phyloP scores from a whole-genome alignment of 2,329 filamentous ascomycete genomes.

The Aspergillus novoparasiticus region DNA sequence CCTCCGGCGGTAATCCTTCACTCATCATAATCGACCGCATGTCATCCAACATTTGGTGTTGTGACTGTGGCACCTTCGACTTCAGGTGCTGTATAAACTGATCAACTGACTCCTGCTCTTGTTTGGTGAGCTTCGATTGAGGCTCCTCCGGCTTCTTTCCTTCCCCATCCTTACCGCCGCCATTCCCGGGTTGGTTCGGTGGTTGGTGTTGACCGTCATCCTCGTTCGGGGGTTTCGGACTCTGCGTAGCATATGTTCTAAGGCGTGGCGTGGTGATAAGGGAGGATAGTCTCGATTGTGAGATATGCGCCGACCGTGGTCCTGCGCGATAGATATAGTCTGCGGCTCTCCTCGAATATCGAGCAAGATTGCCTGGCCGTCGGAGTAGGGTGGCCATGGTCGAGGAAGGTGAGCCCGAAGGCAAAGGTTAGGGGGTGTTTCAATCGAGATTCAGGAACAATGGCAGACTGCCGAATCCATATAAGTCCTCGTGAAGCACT shows the following conservation, averaged over 20 bases:
- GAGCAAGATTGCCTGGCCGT: constrained; percentile 67
- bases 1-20: constrained; percentile 69
- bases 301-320: constrained; percentile 44
- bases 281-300: constrained; percentile 43
- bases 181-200: constrained; percentile 38
- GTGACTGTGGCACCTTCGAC: constrained; percentile 62
- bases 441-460: constrained; percentile 22
- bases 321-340: constrained; percentile 55
- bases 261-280: constrained; percentile 35
- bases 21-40: constrained; percentile 65
- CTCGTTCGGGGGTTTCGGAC: constrained; percentile 48
- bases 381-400: constrained; percentile 69
- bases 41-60: constrained; percentile 61
- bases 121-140: constrained; percentile 51
- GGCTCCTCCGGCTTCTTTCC: constrained; percentile 43
- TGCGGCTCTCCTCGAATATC: constrained; percentile 61
- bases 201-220: constrained; percentile 37
- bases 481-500: constrained; percentile 19
- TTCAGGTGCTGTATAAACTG: constrained; percentile 59
- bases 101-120: constrained; percentile 62
- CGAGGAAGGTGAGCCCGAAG: constrained; percentile 40
- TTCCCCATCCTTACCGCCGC: constrained; percentile 44
- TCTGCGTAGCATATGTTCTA: constrained; percentile 48
- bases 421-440: constrained; percentile 17
- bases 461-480: constrained; percentile 31